phyloP scores from a whole-genome alignment of 225 moss, liverwort and hornwort genomes.

The Polytrichum formosum region DNA sequence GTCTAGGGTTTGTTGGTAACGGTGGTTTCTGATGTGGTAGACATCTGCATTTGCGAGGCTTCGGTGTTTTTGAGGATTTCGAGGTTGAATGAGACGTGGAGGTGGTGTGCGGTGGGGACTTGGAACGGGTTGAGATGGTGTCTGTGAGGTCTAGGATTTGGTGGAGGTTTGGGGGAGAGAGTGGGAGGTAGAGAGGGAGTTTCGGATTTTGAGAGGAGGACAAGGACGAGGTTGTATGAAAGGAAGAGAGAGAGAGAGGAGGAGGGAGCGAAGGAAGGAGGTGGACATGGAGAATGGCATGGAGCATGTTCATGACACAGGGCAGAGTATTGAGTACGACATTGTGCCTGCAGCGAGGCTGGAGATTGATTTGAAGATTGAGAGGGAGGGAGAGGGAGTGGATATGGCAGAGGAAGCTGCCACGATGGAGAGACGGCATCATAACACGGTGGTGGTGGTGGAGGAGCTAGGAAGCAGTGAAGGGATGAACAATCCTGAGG shows the following conservation, averaged over 20 bases:
- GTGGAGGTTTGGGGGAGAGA: not conserved
- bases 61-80: not conserved
- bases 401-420: conserved; percentile 9
- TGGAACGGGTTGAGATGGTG: not conserved
- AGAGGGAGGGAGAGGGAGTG: conserved; percentile 4
- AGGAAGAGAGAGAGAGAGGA: not conserved
- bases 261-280: conserved; percentile 5
- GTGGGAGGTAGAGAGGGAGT: not conserved
- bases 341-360: conserved; percentile 7
- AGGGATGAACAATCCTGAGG: conserved; percentile 10
- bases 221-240: not conserved
- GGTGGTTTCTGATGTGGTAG: not conserved
- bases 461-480: conserved; percentile 11
- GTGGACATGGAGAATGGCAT: conserved; percentile 2
- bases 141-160: not conserved
- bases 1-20: not conserved
- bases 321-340: not conserved
- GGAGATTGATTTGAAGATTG: conserved; percentile 25
- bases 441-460: conserved; percentile 10
- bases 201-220: not conserved
- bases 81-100: not conserved
- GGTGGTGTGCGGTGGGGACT: not conserved
- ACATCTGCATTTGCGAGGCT: not conserved
- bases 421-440: conserved; percentile 12
- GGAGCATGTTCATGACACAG: not conserved